Evolutionary conservation across 1,284 basidiomycete genomes (phyloP).

Genomic region (Rhodotorula sp.): DNA sequence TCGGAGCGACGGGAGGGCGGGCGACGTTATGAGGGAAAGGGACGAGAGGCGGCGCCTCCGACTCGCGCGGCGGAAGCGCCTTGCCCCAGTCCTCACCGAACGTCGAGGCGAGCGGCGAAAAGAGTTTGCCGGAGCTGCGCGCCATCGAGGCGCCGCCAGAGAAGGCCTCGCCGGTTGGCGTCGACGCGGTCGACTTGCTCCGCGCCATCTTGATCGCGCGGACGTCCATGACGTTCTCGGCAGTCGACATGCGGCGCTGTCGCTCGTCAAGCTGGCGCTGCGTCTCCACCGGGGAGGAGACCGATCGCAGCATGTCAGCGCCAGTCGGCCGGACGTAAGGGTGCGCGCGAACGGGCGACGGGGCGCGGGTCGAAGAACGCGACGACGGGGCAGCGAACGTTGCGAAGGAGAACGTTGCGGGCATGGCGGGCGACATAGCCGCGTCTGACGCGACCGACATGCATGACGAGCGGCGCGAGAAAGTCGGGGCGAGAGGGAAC

Average conservation of each 20-base stretch:
- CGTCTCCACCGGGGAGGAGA: constrained; percentile 38
- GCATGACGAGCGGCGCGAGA: constrained; percentile 18
- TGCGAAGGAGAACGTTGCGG: constrained; percentile 24
- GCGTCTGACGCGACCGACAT: constrained; percentile 2
- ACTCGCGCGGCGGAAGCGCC: constrained; percentile 18
- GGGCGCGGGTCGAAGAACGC: background rate
- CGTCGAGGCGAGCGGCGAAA: constrained; percentile 18
- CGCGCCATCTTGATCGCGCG: constrained; percentile 29
- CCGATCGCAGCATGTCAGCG: constrained; percentile 26
- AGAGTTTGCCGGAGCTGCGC: constrained; percentile 5
- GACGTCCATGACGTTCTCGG: constrained; percentile 25
- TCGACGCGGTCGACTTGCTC: constrained; percentile 17
- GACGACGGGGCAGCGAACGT: constrained; percentile 1
- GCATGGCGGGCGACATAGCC: constrained; percentile 6
- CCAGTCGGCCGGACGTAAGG: constrained; percentile 1
- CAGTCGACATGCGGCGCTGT: constrained; percentile 15
- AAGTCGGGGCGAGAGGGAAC: background rate
- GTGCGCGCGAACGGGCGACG: constrained; percentile 12
- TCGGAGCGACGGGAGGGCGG: constrained; percentile 14
- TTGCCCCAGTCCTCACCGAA: constrained; percentile 30
- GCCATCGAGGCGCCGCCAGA: constrained; percentile 9
- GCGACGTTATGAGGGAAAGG: constrained; percentile 33
- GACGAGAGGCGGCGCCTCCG: background rate
- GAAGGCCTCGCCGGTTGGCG: background rate
- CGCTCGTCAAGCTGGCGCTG: constrained; percentile 25